Percentiles rank a stretch among this genome's conserved stretches.
phyloP scores from a whole-genome alignment of 2,329 filamentous ascomycete genomes.

The Epichloe gansuensis region DNA sequence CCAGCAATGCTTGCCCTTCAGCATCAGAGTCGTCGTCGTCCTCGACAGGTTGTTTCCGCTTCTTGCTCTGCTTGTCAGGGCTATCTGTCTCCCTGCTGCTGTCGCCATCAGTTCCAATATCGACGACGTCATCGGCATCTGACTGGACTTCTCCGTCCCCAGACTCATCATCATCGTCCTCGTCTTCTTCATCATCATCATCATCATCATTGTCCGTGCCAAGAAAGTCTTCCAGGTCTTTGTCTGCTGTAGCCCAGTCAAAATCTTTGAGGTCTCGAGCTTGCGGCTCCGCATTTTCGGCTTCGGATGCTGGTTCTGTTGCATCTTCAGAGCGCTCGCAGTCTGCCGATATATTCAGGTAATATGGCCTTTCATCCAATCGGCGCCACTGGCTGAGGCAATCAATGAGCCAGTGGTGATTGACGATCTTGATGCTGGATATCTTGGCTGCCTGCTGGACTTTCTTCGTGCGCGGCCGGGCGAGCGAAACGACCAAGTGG shows the following conservation, averaged over 20 bases:
- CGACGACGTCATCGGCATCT: conserved; percentile 1
- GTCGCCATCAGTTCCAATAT: conserved; percentile 14
- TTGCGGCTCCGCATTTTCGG: conserved; percentile 18
- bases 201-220: conserved; percentile 40
- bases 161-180: conserved; percentile 9
- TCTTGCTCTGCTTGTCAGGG: conserved; percentile 16
- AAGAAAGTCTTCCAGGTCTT: conserved; percentile 67
- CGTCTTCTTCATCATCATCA: conserved; percentile 28
- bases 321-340: conserved; percentile 27
- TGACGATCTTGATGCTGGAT: conserved; percentile 78
- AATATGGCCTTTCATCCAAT: conserved; percentile 66
- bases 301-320: conserved; percentile 20
- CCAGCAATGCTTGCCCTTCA: conserved; percentile 17
- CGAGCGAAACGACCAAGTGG: conserved; percentile 60
- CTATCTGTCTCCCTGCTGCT: conserved; percentile 17
- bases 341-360: conserved; percentile 62
- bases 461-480: conserved; percentile 73
- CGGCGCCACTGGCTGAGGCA: conserved; percentile 75
- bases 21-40: conserved; percentile 22
- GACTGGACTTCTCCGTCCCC: neutral
- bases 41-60: conserved; percentile 21
- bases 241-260: conserved; percentile 40
- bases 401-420: conserved; percentile 77
- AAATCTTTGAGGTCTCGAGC: conserved; percentile 36
- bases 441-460: conserved; percentile 76